Evolutionary conservation across 352 stramenopile species (phyloP), one percentile per base, ranked within the genome.

Genomic region (Phytophthora fragariaefolia): DNA sequence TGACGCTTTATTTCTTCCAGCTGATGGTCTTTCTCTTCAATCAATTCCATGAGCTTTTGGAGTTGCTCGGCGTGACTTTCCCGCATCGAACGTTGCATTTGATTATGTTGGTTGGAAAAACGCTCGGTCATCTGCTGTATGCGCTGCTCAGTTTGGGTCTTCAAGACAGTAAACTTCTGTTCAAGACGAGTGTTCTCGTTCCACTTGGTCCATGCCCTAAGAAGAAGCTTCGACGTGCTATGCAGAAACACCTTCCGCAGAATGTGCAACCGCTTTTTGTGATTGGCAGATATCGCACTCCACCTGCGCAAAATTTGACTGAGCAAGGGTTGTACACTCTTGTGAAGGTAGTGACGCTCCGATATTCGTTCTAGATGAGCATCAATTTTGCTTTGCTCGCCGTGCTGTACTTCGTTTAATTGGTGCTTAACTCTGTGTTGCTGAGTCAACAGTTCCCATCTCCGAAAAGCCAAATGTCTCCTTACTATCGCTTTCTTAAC

Each of bases 21-120:
- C 18, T 74, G 46, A 13, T 53, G 45, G 26, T 80, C 62, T 57
- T 73, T 78, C 4, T 64, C 22, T 34, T 76, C 30, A 9, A 79
- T 45, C 10, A 63, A 40, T 4, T 42, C 5, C 23, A 66, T 62
- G 20, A 85, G 48, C 3, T 59, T 58, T 17, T 69, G 63, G 2
- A 82, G 40, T 54, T 82, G 54, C 12, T 60, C 23, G 9, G 49
- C 61, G 9, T 75, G 45, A 13, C 32, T 50, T 47, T 72, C 45
- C 2, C 40, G 28, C 7, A 74, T 7, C 3, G 24, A 22, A 2
- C 28, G 43, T 18, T 57, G 51, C 5, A 23, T 48, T 69, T 75
- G 50, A 3, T 74, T 49, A 17, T 78, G 56, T 26, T 73, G 47
- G 32, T 10, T 61, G 5, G 18, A 42, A 27, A 69, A 28, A 24